Evolutionary conservation across 1,284 basidiomycete genomes (phyloP), one percentile per base, ranked within the genome.

Genomic region (Anthracocystis walkeri): DNA sequence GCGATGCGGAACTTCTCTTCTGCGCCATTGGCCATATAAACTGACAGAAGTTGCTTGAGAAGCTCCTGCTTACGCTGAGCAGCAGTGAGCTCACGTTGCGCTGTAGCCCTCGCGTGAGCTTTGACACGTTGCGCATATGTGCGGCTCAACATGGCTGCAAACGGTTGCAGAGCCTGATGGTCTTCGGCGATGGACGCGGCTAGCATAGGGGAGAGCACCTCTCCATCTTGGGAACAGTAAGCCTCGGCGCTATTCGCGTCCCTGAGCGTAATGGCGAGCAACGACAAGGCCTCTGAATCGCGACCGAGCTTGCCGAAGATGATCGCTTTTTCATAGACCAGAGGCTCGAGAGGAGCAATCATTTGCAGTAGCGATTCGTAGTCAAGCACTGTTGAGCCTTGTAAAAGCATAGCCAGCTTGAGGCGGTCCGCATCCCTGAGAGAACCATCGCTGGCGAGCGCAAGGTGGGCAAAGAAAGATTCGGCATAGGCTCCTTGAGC

Each of bases 201-300:
- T 14, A 75, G 55, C 62, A 75, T 74, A 6, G 77, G 70, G 20
- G 75, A 69, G 7, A 83, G 58, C 29, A 80, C 76, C 23, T 65
- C 67, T 18, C 80, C 78, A 27, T 67, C 72, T 33, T 83, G 75
- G 23, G 65, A 62, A 53, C 81, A 84, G 56, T 82, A 81, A 7
- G 73, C 70, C 61, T 84, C 81, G 7, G 81, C 72, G 18, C 80
- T 77, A 54, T 73, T 76, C 29, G 75, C 71, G 29, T 84, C 82
- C 14, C 74, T 51, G 14, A 82, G 61, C 10, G 42, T 50, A 35
- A 81, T 21, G 3, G 81, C 82, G 0, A 84, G 66, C 35, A 78
- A 16, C 5, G 59, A 52, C 0, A 84, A 63, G 0, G 82, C 82
- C 25, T 79, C 79, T 5, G 60, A 31, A 31, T 78, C 59, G n/a